Conservation (phyloP, 139 green algal species). For the Chlorella sorokiniana region DNA sequence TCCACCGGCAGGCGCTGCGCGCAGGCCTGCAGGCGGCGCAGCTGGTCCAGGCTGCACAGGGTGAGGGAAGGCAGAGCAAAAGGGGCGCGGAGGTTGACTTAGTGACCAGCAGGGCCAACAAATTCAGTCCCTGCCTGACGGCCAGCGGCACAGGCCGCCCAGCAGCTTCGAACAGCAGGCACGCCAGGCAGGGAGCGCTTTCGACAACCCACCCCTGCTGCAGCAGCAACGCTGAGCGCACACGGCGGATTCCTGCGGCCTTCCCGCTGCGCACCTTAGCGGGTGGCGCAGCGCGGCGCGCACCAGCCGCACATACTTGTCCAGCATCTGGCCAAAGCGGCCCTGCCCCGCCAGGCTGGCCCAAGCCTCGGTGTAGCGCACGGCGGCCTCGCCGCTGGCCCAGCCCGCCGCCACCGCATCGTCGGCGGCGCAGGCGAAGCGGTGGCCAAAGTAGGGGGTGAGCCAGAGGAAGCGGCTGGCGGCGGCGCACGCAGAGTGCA, state of each 20-base stretch:
- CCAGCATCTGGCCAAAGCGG: neutral
- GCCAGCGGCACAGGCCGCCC: too few relatives aligned
- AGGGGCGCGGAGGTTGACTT: neutral
- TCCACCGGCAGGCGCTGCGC: constrained; percentile 1
- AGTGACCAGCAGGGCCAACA: too few relatives aligned
- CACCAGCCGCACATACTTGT: constrained; percentile 24
- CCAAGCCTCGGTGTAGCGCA: constrained; percentile 14
- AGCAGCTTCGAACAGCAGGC: too few relatives aligned
- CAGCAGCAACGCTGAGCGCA: too few relatives aligned
- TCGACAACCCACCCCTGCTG: too few relatives aligned
- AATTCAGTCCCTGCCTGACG: too few relatives aligned
- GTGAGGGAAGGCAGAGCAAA: neutral
- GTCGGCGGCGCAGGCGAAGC: constrained; percentile 14
- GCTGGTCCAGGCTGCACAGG: constrained; percentile 1
- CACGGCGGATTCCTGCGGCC: too few relatives aligned
- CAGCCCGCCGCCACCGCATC: neutral
- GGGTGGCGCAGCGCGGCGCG: constrained; percentile 15
- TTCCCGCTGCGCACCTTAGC: constrained; percentile 15
- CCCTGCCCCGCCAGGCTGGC: neutral
- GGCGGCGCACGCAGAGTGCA: constrained; percentile 3
- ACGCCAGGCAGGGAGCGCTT: too few relatives aligned
- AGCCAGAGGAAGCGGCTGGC: constrained; percentile 19
- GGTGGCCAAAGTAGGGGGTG: constrained; percentile 26
- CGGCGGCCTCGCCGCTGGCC: neutral
- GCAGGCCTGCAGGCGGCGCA: constrained; percentile 12